Evolutionary conservation across 352 stramenopile genomes (phyloP).

Genomic region (Pythium insidiosum): DNA sequence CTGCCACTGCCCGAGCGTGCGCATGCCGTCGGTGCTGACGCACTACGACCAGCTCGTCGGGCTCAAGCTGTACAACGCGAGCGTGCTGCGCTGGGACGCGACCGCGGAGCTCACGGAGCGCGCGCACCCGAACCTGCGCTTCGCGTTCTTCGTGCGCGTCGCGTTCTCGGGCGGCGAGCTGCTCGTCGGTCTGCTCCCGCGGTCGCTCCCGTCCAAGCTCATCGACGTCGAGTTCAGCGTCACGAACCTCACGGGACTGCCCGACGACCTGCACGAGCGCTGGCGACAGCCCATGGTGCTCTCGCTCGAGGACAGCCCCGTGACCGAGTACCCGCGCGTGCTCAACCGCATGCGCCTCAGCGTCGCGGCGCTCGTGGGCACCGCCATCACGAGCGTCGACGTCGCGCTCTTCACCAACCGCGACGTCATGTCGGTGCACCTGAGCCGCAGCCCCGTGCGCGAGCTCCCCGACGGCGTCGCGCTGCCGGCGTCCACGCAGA

Average conservation of each 20-base stretch:
- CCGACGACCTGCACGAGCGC: not conserved
- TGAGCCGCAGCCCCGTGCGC: not conserved
- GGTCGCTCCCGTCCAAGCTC: not conserved
- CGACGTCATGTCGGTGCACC: not conserved
- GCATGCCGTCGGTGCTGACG: too few relatives aligned
- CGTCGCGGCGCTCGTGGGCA: not conserved
- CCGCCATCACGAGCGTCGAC: not conserved
- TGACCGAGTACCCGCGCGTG: not conserved
- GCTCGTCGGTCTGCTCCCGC: too few relatives aligned
- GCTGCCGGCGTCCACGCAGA: not conserved
- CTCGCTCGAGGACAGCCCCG: not conserved
- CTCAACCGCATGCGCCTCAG: not conserved
- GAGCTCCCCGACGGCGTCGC: not conserved
- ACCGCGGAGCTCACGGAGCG: too few relatives aligned
- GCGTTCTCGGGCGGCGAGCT: too few relatives aligned
- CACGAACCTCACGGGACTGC: not conserved
- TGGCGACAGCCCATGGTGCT: not conserved
- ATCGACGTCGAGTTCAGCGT: not conserved
- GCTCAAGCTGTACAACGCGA: too few relatives aligned
- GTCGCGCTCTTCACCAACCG: not conserved
- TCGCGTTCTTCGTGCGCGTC: too few relatives aligned
- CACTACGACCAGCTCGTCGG: too few relatives aligned
- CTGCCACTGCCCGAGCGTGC: too few relatives aligned
- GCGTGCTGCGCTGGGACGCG: too few relatives aligned
- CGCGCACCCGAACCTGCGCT: too few relatives aligned